Percentiles rank a stretch among this genome's conserved stretches.
Conservation (phyloP, 2,329 filamentous ascomycete genomes). For the Nemania bipapillata region DNA sequence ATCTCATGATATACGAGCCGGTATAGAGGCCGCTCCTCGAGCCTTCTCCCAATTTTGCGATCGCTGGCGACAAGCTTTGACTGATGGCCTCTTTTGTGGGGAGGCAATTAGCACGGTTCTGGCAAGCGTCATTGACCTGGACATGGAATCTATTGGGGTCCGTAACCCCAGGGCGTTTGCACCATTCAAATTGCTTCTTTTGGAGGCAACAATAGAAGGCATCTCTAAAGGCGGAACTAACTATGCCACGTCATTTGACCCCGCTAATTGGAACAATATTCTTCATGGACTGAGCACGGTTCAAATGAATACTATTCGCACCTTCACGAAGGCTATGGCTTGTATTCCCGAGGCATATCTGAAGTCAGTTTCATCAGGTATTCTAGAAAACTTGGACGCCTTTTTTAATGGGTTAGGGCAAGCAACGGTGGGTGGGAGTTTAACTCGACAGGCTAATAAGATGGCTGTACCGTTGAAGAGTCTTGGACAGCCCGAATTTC, state of each 20-base stretch:
- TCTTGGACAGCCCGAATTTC: constrained; percentile 37
- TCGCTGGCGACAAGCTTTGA: constrained; percentile 39
- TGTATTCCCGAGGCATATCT: constrained; percentile 40
- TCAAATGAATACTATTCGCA: constrained; percentile 42
- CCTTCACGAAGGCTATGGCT: constrained; percentile 43
- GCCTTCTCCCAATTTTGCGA: constrained; percentile 44
- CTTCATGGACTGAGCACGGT: constrained; percentile 42
- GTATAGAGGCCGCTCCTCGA: not conserved
- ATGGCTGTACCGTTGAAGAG: constrained; percentile 40
- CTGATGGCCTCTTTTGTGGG: constrained; percentile 31
- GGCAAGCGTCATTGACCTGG: constrained; percentile 36
- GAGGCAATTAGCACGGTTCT: constrained; percentile 38
- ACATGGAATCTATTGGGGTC: not conserved
- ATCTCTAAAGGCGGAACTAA: constrained; percentile 13
- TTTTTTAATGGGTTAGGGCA: constrained; percentile 37
- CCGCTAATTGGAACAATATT: constrained; percentile 39
- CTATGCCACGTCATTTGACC: constrained; percentile 31
- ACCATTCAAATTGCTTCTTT: constrained; percentile 20
- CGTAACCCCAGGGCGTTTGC: not conserved
- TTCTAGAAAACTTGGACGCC: constrained; percentile 42
- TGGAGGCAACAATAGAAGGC: constrained; percentile 43
- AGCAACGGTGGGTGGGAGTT: constrained; percentile 4
- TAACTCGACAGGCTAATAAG: constrained; percentile 43
- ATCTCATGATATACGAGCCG: constrained; percentile 31
- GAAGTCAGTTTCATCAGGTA: constrained; percentile 31